Base-by-base conservation (phyloP, 2,329 filamentous ascomycete genomes). In the Chaetoscypha palmicola region DNA sequence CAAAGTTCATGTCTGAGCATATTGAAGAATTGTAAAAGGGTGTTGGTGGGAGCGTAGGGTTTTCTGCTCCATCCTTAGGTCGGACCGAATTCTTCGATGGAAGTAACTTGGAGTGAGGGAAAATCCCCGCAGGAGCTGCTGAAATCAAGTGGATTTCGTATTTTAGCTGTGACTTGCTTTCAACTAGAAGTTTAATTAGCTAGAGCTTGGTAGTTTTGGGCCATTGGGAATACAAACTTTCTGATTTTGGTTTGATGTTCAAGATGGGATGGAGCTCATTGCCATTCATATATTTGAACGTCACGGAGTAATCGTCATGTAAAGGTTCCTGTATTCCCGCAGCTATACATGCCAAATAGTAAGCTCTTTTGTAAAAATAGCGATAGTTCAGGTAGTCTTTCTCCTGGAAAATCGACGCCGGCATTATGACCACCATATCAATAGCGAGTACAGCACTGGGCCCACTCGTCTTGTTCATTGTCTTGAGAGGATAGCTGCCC, bases 341-440 rank as follows among this genome's bases (percentile, higher is more conserved):
- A 11, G 88, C 81, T 44, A 97, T 69, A 52, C 85, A 87, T 24
- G 90, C 87, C 39, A 97, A 69, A 60, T 94, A 97, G 65, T 91
- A 97, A 10, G 92, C 86, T 51, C 90, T 74, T 59, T 95, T 94
- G 68, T 96, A 90, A 61, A 96, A 95, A 67, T 94, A 97, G 49
- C 92, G 79, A 69, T 92, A 76, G 63, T 95, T 89, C 38, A 90
- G 73, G 62, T 91, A 96, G 65, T 98, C 92, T 66, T 97, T 97
- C 34, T 94, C 86, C 59, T 95, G 88, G 58, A 97, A 90, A 10
- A 95, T 66, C 1, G 75, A 68, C 45, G 69, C 64, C 4, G 92
- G 91, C 79, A 98, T 94, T 37, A 85, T 84, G 12, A 94, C 79
- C 4, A 91, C 80, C 74, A 97, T 77, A 64, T 97, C 91, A 47